Evolutionary conservation across 371 early-diverging fungal genomes (phyloP), one percentile per base, ranked within the genome.

Genomic region (Gilbertella persicaria): DNA sequence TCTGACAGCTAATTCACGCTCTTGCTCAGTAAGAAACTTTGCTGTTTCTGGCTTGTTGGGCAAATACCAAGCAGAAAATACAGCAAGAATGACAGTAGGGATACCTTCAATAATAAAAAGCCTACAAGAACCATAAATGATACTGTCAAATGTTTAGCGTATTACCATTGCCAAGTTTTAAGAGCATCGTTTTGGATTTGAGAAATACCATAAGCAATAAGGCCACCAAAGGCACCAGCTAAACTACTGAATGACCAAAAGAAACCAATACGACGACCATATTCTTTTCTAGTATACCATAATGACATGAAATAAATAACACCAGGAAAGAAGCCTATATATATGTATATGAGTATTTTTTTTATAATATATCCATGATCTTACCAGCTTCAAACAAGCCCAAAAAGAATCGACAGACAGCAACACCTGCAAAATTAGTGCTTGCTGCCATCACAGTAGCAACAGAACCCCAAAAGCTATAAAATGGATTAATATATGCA

Each of bases 11-110:
- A 80, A 50, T 4, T 60, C 66, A n/a, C 72, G 58, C 55, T 89
- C 88, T 55, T 75, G 69, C 0, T 67, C 47, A 6, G 75, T 82
- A 37, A 89, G 61, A 57, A 79, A 87, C 19, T 41, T 57, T 0
- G 84, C 76, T 0, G 68, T 78, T 21, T 78, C 78, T 0, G 88
- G 87, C 5, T 54, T 70, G 39, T 82, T 69, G 1, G 90, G 85
- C n/a, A 90, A 58, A 9, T 67, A 57, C 59, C 58, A 78, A 26
- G 59, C 66, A 16, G 71, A 64, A 5, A 78, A 58, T 9, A 42
- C 19, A 1, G 78, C 68, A 19, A 79, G 30, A 0, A 81, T 7
- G 4, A 79, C 57, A 13, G 80, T 72, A 0, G 79, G 73, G 1
- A 64, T 20, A 29, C 82, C 82, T 64, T 84, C 81, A 10, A 82